phyloP scores from a whole-genome alignment of 169 alveolate genomes.

The Plasmodium knowlesi region DNA sequence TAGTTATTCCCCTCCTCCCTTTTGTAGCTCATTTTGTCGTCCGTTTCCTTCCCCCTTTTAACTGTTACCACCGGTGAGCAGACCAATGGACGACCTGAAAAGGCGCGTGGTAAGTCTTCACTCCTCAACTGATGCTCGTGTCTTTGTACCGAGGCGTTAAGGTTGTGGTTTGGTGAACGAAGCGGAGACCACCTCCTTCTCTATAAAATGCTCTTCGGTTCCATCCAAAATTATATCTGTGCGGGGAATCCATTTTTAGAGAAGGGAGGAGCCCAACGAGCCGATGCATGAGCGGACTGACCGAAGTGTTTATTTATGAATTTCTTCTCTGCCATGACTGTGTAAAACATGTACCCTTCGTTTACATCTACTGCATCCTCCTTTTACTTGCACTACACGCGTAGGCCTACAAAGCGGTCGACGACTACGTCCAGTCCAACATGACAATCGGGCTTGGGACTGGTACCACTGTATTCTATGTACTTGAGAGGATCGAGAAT shows the following conservation, averaged over 20 bases:
- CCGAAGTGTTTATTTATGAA: neutral
- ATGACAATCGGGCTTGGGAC: slow-evolving; percentile 89
- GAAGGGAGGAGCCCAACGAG: neutral
- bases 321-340: neutral
- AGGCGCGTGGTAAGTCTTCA: slow-evolving; percentile 39
- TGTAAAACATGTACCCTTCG: neutral
- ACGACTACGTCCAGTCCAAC: slow-evolving; percentile 81
- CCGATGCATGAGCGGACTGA: neutral
- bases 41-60: neutral
- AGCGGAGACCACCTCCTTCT: neutral
- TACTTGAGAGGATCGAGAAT: slow-evolving; percentile 85
- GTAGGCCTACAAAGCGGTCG: slow-evolving; percentile 88
- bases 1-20: neutral
- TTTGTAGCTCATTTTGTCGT: neutral
- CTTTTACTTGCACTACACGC: neutral
- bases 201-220: neutral
- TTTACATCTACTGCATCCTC: neutral
- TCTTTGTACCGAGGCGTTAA: neutral
- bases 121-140: neutral
- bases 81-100: slow-evolving; percentile 54
- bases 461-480: slow-evolving; percentile 87
- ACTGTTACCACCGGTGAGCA: neutral
- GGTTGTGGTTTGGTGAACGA: neutral
- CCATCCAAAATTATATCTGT: no score
- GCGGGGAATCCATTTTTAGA: no score